A percentile compares a stretch with the other conserved stretches of the same genome.
Conservation (phyloP, 2,329 filamentous ascomycete species). For the Ophiostoma sp. region DNA sequence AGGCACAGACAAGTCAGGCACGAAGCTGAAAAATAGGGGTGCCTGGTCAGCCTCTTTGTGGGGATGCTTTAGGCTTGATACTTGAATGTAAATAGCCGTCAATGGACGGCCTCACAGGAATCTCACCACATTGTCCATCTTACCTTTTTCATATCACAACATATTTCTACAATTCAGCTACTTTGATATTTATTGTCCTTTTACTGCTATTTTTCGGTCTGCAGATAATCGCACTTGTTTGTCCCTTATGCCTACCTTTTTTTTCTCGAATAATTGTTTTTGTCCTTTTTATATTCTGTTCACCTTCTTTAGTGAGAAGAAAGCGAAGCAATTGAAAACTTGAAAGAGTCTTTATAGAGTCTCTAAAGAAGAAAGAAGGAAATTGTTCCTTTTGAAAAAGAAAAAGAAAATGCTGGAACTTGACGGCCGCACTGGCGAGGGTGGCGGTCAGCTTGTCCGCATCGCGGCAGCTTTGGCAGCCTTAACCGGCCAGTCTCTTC, state of each 20-base stretch:
- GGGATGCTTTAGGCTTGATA: neutral
- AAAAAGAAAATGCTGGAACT: conserved; percentile 43
- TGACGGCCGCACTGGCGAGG: conserved; percentile 60
- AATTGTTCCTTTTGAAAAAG: too few species aligned
- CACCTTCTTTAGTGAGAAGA: neutral
- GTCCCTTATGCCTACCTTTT: neutral
- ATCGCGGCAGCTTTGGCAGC: conserved; percentile 58
- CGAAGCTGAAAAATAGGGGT: too few species aligned
- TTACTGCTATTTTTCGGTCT: neutral
- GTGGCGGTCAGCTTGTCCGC: conserved; percentile 62
- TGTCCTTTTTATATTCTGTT: neutral
- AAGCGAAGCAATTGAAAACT: neutral
- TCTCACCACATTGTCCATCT: neutral
- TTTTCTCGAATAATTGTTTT: too few species aligned
- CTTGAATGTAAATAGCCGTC: neutral
- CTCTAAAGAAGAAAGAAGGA: too few species aligned
- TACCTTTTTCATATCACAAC: neutral
- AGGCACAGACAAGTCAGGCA: neutral
- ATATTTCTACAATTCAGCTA: neutral
- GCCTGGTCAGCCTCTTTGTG: neutral
- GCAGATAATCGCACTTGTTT: neutral
- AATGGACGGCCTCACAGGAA: neutral
- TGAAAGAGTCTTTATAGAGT: neutral
- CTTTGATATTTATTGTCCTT: neutral
- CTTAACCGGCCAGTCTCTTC: conserved; percentile 54